Evolutionary conservation across 805 yeast genomes (phyloP), one percentile per base, ranked within the genome.

Genomic region (Myxozyma mucilagina): DNA sequence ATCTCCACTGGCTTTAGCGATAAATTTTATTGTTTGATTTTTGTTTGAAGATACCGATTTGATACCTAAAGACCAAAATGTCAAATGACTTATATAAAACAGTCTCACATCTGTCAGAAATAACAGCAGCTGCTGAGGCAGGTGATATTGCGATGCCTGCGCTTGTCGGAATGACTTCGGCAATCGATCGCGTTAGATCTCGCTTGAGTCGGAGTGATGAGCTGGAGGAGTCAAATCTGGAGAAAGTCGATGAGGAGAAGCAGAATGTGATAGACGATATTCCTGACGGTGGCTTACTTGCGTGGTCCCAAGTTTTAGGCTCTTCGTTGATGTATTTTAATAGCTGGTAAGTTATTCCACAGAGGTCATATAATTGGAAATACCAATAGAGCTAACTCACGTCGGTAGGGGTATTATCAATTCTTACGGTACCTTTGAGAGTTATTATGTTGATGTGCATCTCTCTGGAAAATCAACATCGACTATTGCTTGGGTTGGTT

Each of bases 401-500:
- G 13, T 24, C 39, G 9, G 10, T 34, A 61, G 64, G 64, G 96
- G 96, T 1, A 65, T 87, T 34, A 45, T 51, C 20, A 61, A 58
- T 29, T 47, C 62, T 4, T 61, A 39, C 24, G 74, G 74, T 16
- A 68, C 61, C 0, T 72, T 65, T 48, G 71, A 72, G 61, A 64
- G 61, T 2, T 72, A 69, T 53, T 72, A 71, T 56, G 51, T 66
- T 32, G 50, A 47, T 13, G 54, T 50, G 6, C 55, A 64, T 20
- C 65, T 72, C n/a, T 63, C 64, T 4, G 39, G 53, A 20, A 16
- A 63, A n/a, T 35, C 68, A 6, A 66, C 70, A 8, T 64, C 71
- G 18, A 63, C 71, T 4, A 70, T 72, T 29, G 69, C 75, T 2
- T 72, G 75, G 75, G 70, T 73, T 41, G 74, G 74, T 1, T 72